These are phyloP conservation scores for Kwoniella botswanensis DNA, from an alignment of 768 basidiomycete species.

Conservation along the genomic window DNA sequence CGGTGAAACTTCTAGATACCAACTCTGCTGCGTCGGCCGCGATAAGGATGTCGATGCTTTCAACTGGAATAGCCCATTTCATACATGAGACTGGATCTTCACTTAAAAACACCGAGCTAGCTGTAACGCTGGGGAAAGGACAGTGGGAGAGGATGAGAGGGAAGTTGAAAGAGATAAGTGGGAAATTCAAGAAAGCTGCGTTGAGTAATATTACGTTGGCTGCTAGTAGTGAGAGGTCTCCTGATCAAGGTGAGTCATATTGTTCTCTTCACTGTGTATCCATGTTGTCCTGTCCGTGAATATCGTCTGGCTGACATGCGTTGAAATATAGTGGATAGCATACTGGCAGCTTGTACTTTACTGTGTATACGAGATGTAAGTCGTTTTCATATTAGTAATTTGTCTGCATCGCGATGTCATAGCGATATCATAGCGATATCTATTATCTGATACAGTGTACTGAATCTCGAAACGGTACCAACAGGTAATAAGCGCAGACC, in stretches of 20 bases:
- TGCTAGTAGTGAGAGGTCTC: conserved; percentile 19
- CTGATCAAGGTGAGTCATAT: conserved; percentile 24
- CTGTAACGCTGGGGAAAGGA: conserved; percentile 2
- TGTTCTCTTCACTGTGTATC: not conserved
- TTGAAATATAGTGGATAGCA: conserved; percentile 32
- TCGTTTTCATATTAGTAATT: not conserved
- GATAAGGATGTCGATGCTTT: conserved; percentile 49
- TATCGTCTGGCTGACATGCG: not conserved
- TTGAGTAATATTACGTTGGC: conserved; percentile 37
- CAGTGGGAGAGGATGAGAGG: conserved; percentile 26
- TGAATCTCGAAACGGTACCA: not conserved
- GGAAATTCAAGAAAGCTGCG: conserved; percentile 41
- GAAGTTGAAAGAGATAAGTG: conserved; percentile 35
- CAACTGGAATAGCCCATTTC: conserved; percentile 39
- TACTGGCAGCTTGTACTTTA: conserved; percentile 44
- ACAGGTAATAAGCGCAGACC: conserved; percentile 46
- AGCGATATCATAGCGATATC: too few species aligned
- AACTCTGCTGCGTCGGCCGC: conserved; percentile 40
- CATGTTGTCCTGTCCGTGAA: not conserved
- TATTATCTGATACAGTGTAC: not conserved
- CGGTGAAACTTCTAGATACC: conserved; percentile 40
- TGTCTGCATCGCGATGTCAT: not conserved
- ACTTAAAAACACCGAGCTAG: not conserved
- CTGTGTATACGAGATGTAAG: conserved; percentile 46
- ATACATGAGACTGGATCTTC: conserved; percentile 32